Conservation (phyloP, 1,139 yeast species). For the Yamadazyma dendronema region DNA sequence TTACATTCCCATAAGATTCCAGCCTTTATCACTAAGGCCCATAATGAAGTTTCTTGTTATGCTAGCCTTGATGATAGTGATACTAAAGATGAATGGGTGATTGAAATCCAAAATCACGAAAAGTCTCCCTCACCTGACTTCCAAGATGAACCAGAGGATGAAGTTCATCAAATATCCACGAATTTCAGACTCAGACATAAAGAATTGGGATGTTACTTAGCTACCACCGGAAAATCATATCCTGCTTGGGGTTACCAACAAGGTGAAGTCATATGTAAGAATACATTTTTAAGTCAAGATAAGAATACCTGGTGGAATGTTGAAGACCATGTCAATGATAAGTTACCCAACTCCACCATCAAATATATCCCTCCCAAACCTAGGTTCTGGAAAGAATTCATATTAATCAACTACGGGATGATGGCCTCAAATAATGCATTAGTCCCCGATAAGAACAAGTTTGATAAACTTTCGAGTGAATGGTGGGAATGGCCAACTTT, state of each 20-base stretch:
- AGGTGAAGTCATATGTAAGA: conserved; percentile 74
- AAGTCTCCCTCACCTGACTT: conserved; percentile 49
- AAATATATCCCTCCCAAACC: conserved; percentile 64
- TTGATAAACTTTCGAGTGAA: conserved; percentile 59
- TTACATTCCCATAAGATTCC: conserved; percentile 63
- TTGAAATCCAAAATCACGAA: conserved; percentile 62
- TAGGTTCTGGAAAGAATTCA: conserved; percentile 66
- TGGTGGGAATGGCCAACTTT: conserved; percentile 87
- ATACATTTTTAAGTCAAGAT: conserved; percentile 48
- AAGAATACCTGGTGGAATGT: conserved; percentile 81
- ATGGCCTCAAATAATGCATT: conserved; percentile 72
- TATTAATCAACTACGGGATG: conserved; percentile 73
- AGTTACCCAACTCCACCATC: conserved; percentile 34
- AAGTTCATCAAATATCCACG: conserved; percentile 68
- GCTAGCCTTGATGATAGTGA: conserved; percentile 58
- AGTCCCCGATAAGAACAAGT: conserved; percentile 69
- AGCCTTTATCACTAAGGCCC: conserved; percentile 52
- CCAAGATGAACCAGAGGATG: conserved; percentile 37
- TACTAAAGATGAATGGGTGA: conserved; percentile 66
- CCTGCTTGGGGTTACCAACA: conserved; percentile 84
- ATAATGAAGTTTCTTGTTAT: conserved; percentile 68
- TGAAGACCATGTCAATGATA: conserved; percentile 60
- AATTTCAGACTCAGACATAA: conserved; percentile 64
- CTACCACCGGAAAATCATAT: conserved; percentile 68
- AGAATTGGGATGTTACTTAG: conserved; percentile 66